phyloP scores from a whole-genome alignment of 805 yeast species.

The Starmerella bombi region DNA sequence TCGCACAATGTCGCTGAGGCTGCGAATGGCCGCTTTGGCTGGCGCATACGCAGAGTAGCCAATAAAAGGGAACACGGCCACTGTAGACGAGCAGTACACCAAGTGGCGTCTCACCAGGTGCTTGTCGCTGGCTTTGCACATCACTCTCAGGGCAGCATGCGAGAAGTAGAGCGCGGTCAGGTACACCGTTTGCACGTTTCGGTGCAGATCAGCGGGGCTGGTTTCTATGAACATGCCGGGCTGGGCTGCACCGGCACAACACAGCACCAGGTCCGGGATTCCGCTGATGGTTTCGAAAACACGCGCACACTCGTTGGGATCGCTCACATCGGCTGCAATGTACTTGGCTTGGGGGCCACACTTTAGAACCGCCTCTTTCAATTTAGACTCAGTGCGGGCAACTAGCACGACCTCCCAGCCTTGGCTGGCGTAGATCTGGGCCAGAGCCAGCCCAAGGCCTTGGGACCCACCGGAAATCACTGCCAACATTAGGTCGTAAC shows the following conservation, averaged over 20 bases:
- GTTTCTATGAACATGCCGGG: conserved; percentile 69
- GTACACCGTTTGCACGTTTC: conserved; percentile 59
- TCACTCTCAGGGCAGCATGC: conserved; percentile 39
- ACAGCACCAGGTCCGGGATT: conserved; percentile 58
- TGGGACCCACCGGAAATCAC: conserved; percentile 91
- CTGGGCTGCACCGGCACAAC: conserved; percentile 78
- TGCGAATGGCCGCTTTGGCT: conserved; percentile 63
- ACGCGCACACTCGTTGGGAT: conserved; percentile 37
- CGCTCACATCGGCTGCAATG: conserved; percentile 52
- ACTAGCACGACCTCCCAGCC: conserved; percentile 61
- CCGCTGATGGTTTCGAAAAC: conserved; percentile 32
- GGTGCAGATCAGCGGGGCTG: conserved; percentile 41
- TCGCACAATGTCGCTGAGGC: conserved; percentile 62
- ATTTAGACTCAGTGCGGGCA: conserved; percentile 57
- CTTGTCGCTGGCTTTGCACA: conserved; percentile 25
- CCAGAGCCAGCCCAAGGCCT: conserved; percentile 77
- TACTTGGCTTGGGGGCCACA: conserved; percentile 32
- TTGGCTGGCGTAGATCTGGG: conserved; percentile 38
- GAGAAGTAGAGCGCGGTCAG: conserved; percentile 56
- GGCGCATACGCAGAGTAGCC: conserved; percentile 93
- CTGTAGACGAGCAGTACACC: conserved; percentile 58
- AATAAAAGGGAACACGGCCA: conserved; percentile 73
- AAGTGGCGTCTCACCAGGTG: conserved; percentile 34
- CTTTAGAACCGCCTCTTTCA: conserved; percentile 37
- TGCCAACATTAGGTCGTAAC: too few relatives aligned